Conservation (phyloP, 2,329 filamentous ascomycete species). For the Penicillium hordei region DNA sequence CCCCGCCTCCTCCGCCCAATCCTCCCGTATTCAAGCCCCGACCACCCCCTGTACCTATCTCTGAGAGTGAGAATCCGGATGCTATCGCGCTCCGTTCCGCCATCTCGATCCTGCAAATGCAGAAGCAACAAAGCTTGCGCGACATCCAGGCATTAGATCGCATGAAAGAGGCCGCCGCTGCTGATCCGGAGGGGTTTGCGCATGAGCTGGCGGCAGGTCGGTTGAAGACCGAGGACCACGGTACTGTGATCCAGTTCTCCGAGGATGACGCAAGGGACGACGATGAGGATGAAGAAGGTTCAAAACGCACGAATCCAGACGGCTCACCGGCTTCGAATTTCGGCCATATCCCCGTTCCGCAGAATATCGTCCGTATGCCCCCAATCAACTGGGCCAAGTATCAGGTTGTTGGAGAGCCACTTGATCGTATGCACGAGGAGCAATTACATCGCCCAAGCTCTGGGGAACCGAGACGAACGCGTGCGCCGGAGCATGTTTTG, state of each 20-base stretch:
- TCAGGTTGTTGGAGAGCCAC: slow-evolving; percentile 77
- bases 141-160: slow-evolving; percentile 71
- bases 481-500: slow-evolving; percentile 52
- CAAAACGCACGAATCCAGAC: slow-evolving; percentile 17
- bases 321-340: slow-evolving; percentile 45
- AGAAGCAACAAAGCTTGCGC: slow-evolving; percentile 71
- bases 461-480: slow-evolving; percentile 41
- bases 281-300: slow-evolving; percentile 32
- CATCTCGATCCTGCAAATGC: slow-evolving; percentile 82
- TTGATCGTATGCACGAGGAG: slow-evolving; percentile 82
- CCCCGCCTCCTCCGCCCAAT: slow-evolving; percentile 18
- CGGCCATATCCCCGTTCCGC: slow-evolving; percentile 68
- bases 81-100: slow-evolving; percentile 82
- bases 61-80: slow-evolving; percentile 68
- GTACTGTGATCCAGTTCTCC: slow-evolving; percentile 38
- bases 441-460: slow-evolving; percentile 64
- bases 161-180: slow-evolving; percentile 69
- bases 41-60: slow-evolving; percentile 46
- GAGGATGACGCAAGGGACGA: slow-evolving; percentile 40
- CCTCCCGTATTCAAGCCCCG: slow-evolving; percentile 34
- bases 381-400: slow-evolving; percentile 96
- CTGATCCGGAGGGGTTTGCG: slow-evolving; percentile 70
- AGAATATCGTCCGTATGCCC: slow-evolving; percentile 81
- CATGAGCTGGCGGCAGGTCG: slow-evolving; percentile 65
- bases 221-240: slow-evolving; percentile 46